Percentiles rank a stretch among this genome's conserved stretches.
These are phyloP conservation scores for Thyridium curvatum DNA, from an alignment of 2,329 filamentous ascomycete species.

Conservation along the genomic window DNA sequence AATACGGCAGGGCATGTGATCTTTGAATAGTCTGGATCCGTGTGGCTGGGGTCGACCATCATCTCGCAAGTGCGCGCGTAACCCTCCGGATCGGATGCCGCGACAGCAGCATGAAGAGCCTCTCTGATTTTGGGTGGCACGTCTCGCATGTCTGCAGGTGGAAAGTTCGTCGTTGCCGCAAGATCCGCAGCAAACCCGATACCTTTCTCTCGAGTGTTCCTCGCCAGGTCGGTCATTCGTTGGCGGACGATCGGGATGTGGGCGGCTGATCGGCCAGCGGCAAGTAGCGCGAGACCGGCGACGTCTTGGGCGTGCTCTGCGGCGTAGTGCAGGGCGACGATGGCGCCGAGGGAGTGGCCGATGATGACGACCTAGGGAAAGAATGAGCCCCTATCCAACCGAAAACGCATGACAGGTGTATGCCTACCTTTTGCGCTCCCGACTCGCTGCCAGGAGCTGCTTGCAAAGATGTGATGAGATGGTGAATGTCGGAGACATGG, in stretches of 20 bases:
- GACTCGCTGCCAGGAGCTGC: background rate
- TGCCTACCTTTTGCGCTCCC: background rate
- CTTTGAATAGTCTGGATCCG: slow-evolving; percentile 21
- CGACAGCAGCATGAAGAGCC: slow-evolving; percentile 20
- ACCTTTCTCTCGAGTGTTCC: slow-evolving; percentile 16
- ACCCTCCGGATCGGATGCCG: slow-evolving; percentile 19
- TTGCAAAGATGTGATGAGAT: slow-evolving; percentile 14
- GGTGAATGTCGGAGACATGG: slow-evolving; percentile 19
- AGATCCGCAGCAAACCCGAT: slow-evolving; percentile 18
- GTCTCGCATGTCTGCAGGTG: slow-evolving; percentile 12
- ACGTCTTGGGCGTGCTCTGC: slow-evolving; percentile 15
- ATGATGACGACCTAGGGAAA: slow-evolving; percentile 15
- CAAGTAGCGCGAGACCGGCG: slow-evolving; percentile 22
- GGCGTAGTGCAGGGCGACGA: slow-evolving; percentile 27
- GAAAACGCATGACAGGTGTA: background rate
- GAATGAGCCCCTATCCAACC: background rate
- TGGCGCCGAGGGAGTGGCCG: slow-evolving; percentile 27
- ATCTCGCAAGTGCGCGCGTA: slow-evolving; percentile 24
- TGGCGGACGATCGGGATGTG: slow-evolving; percentile 21
- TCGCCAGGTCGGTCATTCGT: slow-evolving; percentile 20
- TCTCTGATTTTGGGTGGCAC: slow-evolving; percentile 6
- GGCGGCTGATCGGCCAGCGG: slow-evolving; percentile 19
- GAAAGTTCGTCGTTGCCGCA: slow-evolving; percentile 20
- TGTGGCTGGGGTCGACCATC: slow-evolving; percentile 17
- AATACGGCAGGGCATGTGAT: slow-evolving; percentile 21